Percentiles rank a stretch among this genome's conserved stretches.
These are phyloP conservation scores for Salvia splendens DNA, from an alignment of 257 asterid genomes.

Conservation along the genomic window DNA sequence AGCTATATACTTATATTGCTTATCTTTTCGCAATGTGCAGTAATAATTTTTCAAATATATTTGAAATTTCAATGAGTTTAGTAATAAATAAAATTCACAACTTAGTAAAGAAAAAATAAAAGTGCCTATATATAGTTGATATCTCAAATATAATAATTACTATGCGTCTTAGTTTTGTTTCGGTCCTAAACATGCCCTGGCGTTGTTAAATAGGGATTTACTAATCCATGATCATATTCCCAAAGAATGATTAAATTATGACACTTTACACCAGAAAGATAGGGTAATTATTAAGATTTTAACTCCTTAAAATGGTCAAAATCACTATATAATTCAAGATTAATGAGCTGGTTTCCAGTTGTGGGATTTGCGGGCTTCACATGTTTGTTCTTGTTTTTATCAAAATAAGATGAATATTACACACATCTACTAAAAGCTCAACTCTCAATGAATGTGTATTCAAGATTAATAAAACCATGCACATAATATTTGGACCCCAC, in stretches of 20 bases:
- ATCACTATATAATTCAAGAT: conserved; percentile 29
- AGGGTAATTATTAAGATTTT: conserved; percentile 25
- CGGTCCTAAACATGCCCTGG: conserved; percentile 8
- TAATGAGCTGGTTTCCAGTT: conserved; percentile 42
- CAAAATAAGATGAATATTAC: neutral
- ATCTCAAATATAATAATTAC: neutral
- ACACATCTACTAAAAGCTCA: conserved; percentile 12
- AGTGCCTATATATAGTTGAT: neutral
- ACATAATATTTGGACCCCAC: conserved; percentile 32
- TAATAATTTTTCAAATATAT: no score
- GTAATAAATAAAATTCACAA: no score
- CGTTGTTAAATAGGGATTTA: conserved; percentile 18
- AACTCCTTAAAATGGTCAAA: conserved; percentile 37
- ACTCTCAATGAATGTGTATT: conserved; percentile 19
- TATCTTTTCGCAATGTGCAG: no score
- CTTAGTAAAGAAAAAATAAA: neutral
- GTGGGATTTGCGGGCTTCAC: conserved; percentile 45
- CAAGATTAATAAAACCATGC: conserved; percentile 28
- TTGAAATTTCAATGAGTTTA: no score
- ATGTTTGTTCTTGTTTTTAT: conserved; percentile 34
- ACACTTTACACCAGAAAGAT: conserved; percentile 28
- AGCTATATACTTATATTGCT: no score
- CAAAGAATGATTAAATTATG: conserved; percentile 9
- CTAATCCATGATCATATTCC: conserved; percentile 17
- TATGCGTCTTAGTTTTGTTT: neutral